These are phyloP conservation scores for Hibiscus trionum DNA, from an alignment of 345 rosid genomes.

Conservation along the genomic window DNA sequence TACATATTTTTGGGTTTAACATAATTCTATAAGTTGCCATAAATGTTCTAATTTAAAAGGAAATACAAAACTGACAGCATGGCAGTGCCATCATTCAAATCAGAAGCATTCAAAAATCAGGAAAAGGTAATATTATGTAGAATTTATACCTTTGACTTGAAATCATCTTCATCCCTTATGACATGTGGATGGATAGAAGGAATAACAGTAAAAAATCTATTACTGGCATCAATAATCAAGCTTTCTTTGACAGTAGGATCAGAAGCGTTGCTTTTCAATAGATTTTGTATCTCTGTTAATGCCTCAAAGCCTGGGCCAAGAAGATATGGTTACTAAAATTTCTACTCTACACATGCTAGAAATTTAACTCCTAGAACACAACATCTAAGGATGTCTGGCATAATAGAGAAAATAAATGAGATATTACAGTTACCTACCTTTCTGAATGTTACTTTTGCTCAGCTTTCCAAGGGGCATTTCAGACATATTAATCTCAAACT, in stretches of 20 bases:
- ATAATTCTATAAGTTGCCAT: not conserved
- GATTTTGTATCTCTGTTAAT: conserved; percentile 76
- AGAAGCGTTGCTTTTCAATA: conserved; percentile 33
- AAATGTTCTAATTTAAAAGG: not conserved
- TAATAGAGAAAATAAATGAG: not conserved
- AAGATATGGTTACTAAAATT: not conserved
- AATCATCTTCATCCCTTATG: conserved; percentile 77
- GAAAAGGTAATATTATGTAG: not conserved
- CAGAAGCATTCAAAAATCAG: not conserved
- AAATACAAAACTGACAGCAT: not conserved
- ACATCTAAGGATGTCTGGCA: not conserved
- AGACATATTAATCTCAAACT: conserved; percentile 89
- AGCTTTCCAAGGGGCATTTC: conserved; percentile 99
- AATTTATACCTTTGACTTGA: conserved; percentile 70
- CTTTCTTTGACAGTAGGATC: conserved; percentile 61
- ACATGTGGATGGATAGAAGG: conserved; percentile 88
- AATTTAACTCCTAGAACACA: conserved; percentile 6
- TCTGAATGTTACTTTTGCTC: conserved; percentile 80
- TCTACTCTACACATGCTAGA: conserved; percentile 8
- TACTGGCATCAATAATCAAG: conserved; percentile 85
- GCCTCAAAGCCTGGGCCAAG: conserved; percentile 80
- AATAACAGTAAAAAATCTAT: conserved; percentile 86
- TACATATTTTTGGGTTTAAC: not conserved
- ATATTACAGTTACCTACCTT: conserved; percentile 37
- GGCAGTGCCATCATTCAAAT: not conserved